Evolutionary conservation across 2,329 filamentous ascomycete species (phyloP), one percentile per base, ranked within the genome.

Genomic region (Pestalotiopsis sp.): DNA sequence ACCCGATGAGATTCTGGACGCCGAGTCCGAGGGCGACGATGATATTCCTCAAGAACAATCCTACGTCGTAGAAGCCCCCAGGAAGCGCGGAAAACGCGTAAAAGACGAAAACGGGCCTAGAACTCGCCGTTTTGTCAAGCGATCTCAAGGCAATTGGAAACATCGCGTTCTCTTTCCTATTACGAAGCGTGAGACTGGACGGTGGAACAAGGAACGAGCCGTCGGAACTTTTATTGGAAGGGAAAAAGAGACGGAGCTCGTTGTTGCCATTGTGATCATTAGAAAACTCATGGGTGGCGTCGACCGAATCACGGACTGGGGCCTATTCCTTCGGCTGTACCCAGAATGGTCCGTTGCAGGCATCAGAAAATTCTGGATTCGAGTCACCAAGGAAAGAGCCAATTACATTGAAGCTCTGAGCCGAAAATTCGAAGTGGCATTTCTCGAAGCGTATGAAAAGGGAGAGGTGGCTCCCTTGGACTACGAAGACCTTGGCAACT

Each of bases 401-500:
- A 81, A 82, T 0, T 85, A 86, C 63, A 82, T 93, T 45, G 81
- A 87, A 4, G 85, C 86, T 55, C 75, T 92, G 59, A 89, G 88
- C 4, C 81, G 84, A 5, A 86, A 88, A 62, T 93, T 95, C 71
- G 90, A 92, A 73, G 82, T 87, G 17, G 84, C 83, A 7, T 93
- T 93, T 72, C 80, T 93, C 5, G 79, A 84, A 61, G 92, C 92
- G 0, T 93, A 94, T 72, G 87, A 90, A 71, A 83, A 82, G 1
- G 86, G 86, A 9, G 85, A 91, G 70, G 72, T 95, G 1, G 85
- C 89, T 1, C 77, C 83, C 2, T 82, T 95, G 23, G 83, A 93
- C 76, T 92, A 88, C 71, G 84, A 92, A 64, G 80, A 91, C 60
- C 83, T 90, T 0, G 77, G 86, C 52, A 84, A 85, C 1, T 93